phyloP scores from a whole-genome alignment of 2,329 filamentous ascomycete species.

The Sporothrix brunneoviolacea region DNA sequence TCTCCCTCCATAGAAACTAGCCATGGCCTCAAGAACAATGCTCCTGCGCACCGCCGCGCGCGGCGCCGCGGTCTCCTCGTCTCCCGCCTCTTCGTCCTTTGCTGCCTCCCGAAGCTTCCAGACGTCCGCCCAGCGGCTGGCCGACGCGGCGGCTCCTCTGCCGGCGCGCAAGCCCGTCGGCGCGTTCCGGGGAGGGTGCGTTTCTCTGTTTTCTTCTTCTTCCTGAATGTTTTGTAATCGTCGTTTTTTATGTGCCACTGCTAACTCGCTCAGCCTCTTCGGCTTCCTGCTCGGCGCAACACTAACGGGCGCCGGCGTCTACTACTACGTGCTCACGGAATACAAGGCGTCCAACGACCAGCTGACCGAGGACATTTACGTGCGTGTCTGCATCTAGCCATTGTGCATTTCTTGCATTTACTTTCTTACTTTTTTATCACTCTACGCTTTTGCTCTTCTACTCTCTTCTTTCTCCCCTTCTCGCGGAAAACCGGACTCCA shows the following conservation, averaged over 20 bases:
- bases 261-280: conserved; percentile 56
- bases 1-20: not conserved
- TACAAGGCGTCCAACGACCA: conserved; percentile 92
- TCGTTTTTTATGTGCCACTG: not conserved
- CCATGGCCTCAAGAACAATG: conserved; percentile 41
- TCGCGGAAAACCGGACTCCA: conserved; percentile 6
- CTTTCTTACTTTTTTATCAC: not conserved
- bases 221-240: too few relatives aligned
- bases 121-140: conserved; percentile 40
- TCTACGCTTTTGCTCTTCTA: not conserved
- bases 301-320: conserved; percentile 71
- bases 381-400: conserved; percentile 51
- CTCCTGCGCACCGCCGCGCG: conserved; percentile 31
- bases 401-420: not conserved
- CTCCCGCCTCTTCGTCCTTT: conserved; percentile 19
- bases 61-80: conserved; percentile 17
- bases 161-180: conserved; percentile 53
- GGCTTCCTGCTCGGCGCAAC: conserved; percentile 85
- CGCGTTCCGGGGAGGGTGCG: conserved; percentile 56
- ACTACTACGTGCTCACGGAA: conserved; percentile 88
- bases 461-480: conserved; percentile 2
- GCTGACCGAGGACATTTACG: conserved; percentile 91
- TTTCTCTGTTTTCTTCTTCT: not conserved
- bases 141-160: conserved; percentile 40
- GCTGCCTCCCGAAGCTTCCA: conserved; percentile 39